Conservation (phyloP, 331 rosid species). For the Malus hybrid region DNA sequence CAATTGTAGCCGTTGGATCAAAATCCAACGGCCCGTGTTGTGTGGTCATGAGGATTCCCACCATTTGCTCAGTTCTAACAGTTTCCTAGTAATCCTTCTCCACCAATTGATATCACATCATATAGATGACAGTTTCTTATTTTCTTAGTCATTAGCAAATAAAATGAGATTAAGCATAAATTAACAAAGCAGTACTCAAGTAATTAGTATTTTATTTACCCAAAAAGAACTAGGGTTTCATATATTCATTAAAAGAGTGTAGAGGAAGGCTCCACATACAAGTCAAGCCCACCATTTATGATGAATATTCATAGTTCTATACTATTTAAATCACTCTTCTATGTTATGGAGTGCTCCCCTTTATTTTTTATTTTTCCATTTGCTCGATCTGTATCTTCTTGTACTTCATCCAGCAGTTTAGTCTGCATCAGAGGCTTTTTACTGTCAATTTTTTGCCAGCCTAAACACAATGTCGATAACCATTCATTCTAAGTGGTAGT, state of each 20-base stretch:
- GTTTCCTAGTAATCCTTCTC: neutral
- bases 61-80: too few relatives aligned
- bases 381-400: neutral
- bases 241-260: neutral
- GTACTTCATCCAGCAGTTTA: neutral
- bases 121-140: neutral
- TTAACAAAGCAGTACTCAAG: neutral
- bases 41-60: too few relatives aligned
- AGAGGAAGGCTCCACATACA: neutral
- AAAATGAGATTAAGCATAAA: neutral
- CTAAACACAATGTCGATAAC: neutral
- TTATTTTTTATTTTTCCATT: neutral
- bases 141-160: neutral
- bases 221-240: neutral
- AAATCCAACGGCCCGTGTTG: too few relatives aligned
- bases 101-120: neutral
- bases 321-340: neutral
- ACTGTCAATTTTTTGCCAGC: neutral
- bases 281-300: neutral
- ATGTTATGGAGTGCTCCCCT: neutral
- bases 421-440: neutral
- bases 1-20: too few relatives aligned
- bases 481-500: neutral
- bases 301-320: neutral
- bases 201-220: neutral